Percentiles rank a stretch among this genome's conserved stretches.
Evolutionary conservation across 768 basidiomycete species (phyloP).

Genomic region (Tulasnella calospora): DNA sequence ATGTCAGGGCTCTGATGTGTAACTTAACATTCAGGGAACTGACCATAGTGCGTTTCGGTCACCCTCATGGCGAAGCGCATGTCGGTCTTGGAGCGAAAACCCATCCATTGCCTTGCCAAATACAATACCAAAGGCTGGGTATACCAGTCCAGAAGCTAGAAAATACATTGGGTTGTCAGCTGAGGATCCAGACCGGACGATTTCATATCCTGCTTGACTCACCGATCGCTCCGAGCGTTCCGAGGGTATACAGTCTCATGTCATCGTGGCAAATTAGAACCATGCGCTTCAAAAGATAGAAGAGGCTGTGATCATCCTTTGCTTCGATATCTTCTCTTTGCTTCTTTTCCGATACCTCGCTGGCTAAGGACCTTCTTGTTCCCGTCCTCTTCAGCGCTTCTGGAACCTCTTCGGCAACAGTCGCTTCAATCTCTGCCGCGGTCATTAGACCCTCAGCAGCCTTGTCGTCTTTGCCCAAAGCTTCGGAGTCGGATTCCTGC

Average conservation of each 20-base stretch:
- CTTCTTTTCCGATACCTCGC: slow-evolving; percentile 52
- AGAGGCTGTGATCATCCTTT: slow-evolving; percentile 41
- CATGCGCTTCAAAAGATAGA: slow-evolving; percentile 66
- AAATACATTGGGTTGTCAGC: slow-evolving; percentile 24
- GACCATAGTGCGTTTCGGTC: slow-evolving; percentile 45
- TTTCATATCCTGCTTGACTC: neutral
- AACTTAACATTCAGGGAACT: slow-evolving; percentile 34
- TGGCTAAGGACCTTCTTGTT: slow-evolving; percentile 52
- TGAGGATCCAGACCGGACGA: neutral
- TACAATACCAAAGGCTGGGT: slow-evolving; percentile 66
- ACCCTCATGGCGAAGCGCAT: slow-evolving; percentile 45
- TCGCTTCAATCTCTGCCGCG: neutral
- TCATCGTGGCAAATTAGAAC: slow-evolving; percentile 55
- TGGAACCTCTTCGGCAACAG: neutral
- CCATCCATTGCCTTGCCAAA: slow-evolving; percentile 41
- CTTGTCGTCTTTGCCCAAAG: slow-evolving; percentile 23
- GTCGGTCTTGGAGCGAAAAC: slow-evolving; percentile 33
- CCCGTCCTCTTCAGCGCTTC: slow-evolving; percentile 38
- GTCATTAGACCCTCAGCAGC: slow-evolving; percentile 23
- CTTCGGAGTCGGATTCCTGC: slow-evolving; percentile 29
- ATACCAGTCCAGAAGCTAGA: slow-evolving; percentile 53
- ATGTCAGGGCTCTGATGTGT: slow-evolving; percentile 9
- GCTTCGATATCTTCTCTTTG: slow-evolving; percentile 35
- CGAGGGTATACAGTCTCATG: slow-evolving; percentile 57
- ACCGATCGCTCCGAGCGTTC: slow-evolving; percentile 48